These are phyloP conservation scores for Fistulifera solaris DNA, from an alignment of 108 stramenopile genomes.

Conservation along the genomic window DNA sequence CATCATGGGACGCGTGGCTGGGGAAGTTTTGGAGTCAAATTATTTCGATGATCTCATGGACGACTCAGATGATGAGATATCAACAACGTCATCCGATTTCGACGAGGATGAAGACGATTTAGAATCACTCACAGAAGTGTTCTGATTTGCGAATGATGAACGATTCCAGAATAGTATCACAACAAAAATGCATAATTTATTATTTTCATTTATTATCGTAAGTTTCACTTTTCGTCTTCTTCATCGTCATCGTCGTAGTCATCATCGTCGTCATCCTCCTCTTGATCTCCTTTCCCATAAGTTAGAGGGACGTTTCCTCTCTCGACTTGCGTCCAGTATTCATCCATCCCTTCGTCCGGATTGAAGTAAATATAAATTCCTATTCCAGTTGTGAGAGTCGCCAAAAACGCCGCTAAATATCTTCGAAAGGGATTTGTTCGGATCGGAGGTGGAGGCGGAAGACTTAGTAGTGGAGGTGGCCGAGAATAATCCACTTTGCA, in stretches of 20 bases:
- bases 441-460: slow-evolving; percentile 4
- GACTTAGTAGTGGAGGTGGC: slow-evolving; percentile 3
- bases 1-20: slow-evolving; percentile 2
- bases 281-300: too few species aligned
- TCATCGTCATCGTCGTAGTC: slow-evolving; percentile 10
- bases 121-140: background rate
- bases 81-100: background rate
- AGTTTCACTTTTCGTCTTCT: slow-evolving; percentile 3
- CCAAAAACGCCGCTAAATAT: background rate
- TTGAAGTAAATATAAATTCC: slow-evolving; percentile 3
- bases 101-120: background rate
- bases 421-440: background rate
- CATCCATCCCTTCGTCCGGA: slow-evolving; percentile 2
- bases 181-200: too few species aligned
- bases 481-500: slow-evolving; percentile 10
- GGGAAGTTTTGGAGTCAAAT: too few species aligned
- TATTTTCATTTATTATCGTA: background rate
- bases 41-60: too few species aligned
- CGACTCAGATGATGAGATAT: background rate
- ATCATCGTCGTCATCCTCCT: slow-evolving; percentile 15
- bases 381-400: background rate
- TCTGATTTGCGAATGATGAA: too few species aligned
- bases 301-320: slow-evolving; percentile 9
- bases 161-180: too few species aligned
- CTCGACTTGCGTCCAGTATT: slow-evolving; percentile 12